Percentiles rank a stretch among this genome's conserved stretches.
Conservation (phyloP, 2,329 filamentous ascomycete species). For the Colletotrichum siamense region DNA sequence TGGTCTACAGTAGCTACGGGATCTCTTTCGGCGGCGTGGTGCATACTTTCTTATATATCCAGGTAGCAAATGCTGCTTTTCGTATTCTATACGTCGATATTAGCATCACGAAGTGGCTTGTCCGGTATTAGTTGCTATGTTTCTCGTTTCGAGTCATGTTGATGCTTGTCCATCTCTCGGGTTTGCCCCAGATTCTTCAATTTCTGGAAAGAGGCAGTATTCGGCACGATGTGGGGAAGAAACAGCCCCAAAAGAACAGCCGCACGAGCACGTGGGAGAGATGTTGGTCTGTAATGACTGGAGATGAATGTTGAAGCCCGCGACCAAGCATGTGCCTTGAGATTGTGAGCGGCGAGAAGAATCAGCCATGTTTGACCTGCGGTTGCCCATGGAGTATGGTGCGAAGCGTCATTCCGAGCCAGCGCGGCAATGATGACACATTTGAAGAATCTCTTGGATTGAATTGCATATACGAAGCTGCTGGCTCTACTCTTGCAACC, state of each 20-base stretch:
- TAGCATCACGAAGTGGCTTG: neutral
- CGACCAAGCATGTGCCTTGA: neutral
- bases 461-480: neutral
- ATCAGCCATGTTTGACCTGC: neutral
- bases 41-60: neutral
- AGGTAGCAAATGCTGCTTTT: neutral
- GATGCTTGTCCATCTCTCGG: neutral
- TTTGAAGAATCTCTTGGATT: neutral
- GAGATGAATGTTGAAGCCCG: fast-evolving
- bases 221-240: neutral
- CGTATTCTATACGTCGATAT: neutral
- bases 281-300: fast-evolving
- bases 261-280: neutral
- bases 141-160: neutral
- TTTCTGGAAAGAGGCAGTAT: neutral
- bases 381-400: neutral
- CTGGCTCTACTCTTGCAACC: neutral
- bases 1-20: neutral
- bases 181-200: neutral
- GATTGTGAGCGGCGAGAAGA: neutral
- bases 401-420: neutral
- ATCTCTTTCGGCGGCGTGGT: neutral
- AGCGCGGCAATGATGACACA: fast-evolving
- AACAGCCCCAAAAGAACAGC: neutral
- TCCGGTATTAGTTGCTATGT: fast-evolving